phyloP scores from a whole-genome alignment of 805 yeast species.

The Debaryomyces maramus region DNA sequence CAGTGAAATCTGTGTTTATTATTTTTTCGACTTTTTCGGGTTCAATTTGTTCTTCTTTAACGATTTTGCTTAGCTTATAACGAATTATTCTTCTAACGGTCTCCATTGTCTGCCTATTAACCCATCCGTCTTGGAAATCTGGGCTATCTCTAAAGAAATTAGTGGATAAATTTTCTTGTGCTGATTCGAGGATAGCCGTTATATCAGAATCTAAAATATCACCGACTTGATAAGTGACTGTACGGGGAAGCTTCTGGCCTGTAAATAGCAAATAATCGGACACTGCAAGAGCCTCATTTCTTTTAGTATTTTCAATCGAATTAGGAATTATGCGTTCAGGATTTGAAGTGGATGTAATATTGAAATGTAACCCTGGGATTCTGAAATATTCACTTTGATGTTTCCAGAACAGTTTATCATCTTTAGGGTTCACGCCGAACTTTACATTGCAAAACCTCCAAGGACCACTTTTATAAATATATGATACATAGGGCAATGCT shows the following conservation, averaged over 20 bases:
- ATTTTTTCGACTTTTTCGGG: slow-evolving; percentile 44
- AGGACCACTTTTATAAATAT: slow-evolving; percentile 84
- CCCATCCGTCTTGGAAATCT: slow-evolving; percentile 81
- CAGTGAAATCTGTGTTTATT: slow-evolving; percentile 34
- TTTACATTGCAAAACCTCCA: slow-evolving; percentile 86
- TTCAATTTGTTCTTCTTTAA: slow-evolving; percentile 50
- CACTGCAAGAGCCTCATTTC: slow-evolving; percentile 18
- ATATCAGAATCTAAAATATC: slow-evolving; percentile 73
- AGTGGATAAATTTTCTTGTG: slow-evolving; percentile 29
- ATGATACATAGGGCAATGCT: slow-evolving; percentile 84
- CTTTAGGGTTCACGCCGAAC: slow-evolving; percentile 76
- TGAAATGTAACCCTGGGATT: slow-evolving; percentile 33
- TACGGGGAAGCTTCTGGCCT: slow-evolving; percentile 66
- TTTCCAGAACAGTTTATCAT: slow-evolving; percentile 50
- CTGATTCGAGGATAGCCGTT: slow-evolving; percentile 36
- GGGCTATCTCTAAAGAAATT: slow-evolving; percentile 31
- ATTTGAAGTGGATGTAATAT: slow-evolving; percentile 2
- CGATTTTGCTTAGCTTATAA: slow-evolving; percentile 66
- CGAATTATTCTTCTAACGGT: slow-evolving; percentile 68
- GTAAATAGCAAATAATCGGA: slow-evolving; percentile 57
- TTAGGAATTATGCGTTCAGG: slow-evolving; percentile 24
- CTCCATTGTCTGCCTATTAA: slow-evolving; percentile 56
- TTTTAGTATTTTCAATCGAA: slow-evolving; percentile 17
- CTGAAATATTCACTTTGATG: slow-evolving; percentile 89
- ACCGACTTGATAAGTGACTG: slow-evolving; percentile 75